A percentile compares a stretch with the other conserved stretches of the same genome.
phyloP scores from a whole-genome alignment of 441 rosid species.

The Mallotus japonicus region DNA sequence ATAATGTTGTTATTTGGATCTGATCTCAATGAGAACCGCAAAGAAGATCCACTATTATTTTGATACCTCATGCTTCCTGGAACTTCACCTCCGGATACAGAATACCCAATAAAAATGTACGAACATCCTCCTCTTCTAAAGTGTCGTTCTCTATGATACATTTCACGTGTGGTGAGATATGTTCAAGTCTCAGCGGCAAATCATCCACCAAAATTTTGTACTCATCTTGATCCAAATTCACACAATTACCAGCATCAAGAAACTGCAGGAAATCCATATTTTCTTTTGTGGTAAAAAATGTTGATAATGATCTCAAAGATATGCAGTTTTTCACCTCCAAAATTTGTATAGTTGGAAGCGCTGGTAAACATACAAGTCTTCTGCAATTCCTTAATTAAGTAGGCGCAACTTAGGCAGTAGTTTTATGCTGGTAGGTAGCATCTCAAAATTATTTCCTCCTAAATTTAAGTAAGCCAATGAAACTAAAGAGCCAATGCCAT shows the following conservation, averaged over 20 bases:
- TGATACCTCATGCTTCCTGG: background rate
- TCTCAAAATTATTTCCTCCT: background rate
- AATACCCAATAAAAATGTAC: background rate
- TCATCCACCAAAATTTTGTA: background rate
- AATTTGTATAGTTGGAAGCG: slow-evolving; percentile 4
- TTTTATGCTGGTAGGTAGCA: background rate
- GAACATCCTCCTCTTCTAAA: background rate
- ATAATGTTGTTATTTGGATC: too few relatives aligned
- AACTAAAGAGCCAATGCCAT: too few relatives aligned
- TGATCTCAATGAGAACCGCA: too few relatives aligned
- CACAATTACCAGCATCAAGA: background rate
- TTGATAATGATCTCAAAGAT: background rate
- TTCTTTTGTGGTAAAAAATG: background rate
- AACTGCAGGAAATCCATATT: background rate
- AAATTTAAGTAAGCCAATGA: too few relatives aligned
- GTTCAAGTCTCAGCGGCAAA: background rate
- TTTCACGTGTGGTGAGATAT: background rate
- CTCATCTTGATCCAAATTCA: background rate
- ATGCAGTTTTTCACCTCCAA: background rate
- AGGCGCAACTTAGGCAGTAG: background rate
- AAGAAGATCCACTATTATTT: too few relatives aligned
- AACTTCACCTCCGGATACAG: background rate
- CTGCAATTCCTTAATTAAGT: background rate
- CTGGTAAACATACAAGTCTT: slow-evolving; percentile 2
- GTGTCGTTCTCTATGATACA: background rate